A percentile compares a stretch with the other conserved stretches of the same genome.
These are phyloP conservation scores for Blepharisma undulans DNA, from an alignment of 169 alveolate genomes.

Conservation along the genomic window DNA sequence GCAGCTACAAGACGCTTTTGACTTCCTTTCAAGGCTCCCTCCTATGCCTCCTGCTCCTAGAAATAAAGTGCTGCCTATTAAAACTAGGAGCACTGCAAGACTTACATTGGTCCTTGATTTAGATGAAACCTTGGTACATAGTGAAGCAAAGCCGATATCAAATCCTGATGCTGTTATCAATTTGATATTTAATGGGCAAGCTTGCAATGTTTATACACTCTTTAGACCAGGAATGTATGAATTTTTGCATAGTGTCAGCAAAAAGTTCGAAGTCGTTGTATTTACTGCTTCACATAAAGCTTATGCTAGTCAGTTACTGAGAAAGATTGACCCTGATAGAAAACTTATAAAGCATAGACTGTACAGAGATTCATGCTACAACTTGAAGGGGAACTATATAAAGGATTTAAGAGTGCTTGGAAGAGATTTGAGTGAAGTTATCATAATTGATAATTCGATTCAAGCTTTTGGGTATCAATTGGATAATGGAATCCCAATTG, in stretches of 20 bases:
- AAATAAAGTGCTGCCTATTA: not conserved
- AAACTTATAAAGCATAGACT: slow-evolving; percentile 56
- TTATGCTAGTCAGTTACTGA: slow-evolving; percentile 75
- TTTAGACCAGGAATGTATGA: slow-evolving; percentile 68
- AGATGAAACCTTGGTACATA: slow-evolving; percentile 85
- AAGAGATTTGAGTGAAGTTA: slow-evolving; percentile 68
- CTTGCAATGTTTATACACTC: slow-evolving; percentile 59
- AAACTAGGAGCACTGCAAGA: not conserved
- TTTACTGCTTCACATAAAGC: slow-evolving; percentile 75
- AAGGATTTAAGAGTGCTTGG: slow-evolving; percentile 79
- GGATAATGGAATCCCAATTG: slow-evolving; percentile 85
- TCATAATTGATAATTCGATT: slow-evolving; percentile 85
- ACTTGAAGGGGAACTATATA: slow-evolving; percentile 61
- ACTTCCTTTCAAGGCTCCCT: not conserved
- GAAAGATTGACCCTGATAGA: slow-evolving; percentile 61
- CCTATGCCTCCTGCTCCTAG: not conserved
- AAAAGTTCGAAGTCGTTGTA: slow-evolving; percentile 67
- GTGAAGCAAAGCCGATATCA: slow-evolving; percentile 67
- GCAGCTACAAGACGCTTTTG: not conserved
- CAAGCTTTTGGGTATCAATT: slow-evolving; percentile 71
- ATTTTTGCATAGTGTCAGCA: slow-evolving; percentile 58
- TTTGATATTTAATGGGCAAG: slow-evolving; percentile 58
- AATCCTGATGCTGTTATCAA: slow-evolving; percentile 61
- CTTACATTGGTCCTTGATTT: slow-evolving; percentile 76
- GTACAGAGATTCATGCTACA: slow-evolving; percentile 71